Conservation (phyloP, 805 yeast species). For the Saturnispora gosingensis region DNA sequence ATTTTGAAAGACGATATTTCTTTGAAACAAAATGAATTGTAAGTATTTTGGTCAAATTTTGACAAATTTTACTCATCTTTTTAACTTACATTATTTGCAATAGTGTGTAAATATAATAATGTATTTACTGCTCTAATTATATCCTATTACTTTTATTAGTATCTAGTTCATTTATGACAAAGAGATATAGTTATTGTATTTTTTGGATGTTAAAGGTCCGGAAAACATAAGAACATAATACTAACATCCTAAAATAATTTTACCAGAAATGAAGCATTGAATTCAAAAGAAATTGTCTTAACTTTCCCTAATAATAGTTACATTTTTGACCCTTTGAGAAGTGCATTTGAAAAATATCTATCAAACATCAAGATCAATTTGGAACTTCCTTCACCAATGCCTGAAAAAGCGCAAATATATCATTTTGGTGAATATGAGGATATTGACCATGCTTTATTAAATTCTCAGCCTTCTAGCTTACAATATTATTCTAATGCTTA, state of each 20-base stretch:
- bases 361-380: slow-evolving; percentile 3
- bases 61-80: not conserved
- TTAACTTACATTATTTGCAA: not conserved
- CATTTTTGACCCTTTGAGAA: slow-evolving; percentile 33
- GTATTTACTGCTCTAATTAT: not conserved
- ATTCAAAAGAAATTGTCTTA: slow-evolving; percentile 20
- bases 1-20: slow-evolving; percentile 21
- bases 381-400: slow-evolving; percentile 5
- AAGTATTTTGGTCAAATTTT: not conserved
- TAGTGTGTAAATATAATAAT: not conserved
- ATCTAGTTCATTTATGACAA: not conserved
- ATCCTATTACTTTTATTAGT: not conserved
- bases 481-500: slow-evolving; percentile 68
- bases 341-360: slow-evolving; percentile 27
- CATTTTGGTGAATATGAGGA: slow-evolving; percentile 91
- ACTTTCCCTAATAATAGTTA: slow-evolving; percentile 33
- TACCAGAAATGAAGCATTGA: not conserved
- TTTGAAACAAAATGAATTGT: not conserved
- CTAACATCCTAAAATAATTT: not conserved
- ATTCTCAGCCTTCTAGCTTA: slow-evolving; percentile 19
- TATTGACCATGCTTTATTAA: slow-evolving; percentile 60
- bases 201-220: not conserved
- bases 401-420: slow-evolving; percentile 33
- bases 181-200: too few species aligned
- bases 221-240: not conserved